These are phyloP conservation scores for Plectosphaerella plurivora DNA, from an alignment of 2,329 filamentous ascomycete species.

Conservation along the genomic window DNA sequence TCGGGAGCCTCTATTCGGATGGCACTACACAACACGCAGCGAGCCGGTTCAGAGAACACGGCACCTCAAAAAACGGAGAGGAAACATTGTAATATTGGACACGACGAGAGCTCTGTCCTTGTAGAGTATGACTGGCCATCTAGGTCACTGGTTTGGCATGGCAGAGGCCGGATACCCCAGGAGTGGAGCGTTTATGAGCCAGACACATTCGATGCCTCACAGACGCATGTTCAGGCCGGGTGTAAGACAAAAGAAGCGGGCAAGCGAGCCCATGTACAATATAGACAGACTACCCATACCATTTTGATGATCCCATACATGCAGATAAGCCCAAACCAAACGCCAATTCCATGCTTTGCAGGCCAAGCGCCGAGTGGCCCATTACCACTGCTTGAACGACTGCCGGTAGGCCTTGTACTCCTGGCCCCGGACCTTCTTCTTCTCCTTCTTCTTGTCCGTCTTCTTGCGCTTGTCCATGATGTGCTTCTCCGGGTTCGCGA, in stretches of 20 bases:
- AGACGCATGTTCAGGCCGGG: no score
- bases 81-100: no score
- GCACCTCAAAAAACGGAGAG: no score
- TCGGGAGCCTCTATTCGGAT: no score
- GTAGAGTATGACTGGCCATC: no score
- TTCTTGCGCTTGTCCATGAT: conserved; percentile 78
- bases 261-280: conserved; percentile 8
- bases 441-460: conserved; percentile 78
- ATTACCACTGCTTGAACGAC: conserved; percentile 54
- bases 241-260: conserved; percentile 7
- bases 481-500: conserved; percentile 74
- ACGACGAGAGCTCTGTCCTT: no score
- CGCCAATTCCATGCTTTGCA: conserved; percentile 10
- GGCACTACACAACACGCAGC: no score
- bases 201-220: no score
- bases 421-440: conserved; percentile 71
- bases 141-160: no score
- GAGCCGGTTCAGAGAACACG: no score
- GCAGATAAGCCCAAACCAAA: conserved; percentile 2
- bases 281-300: conserved; percentile 5
- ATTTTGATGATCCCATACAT: background rate
- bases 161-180: no score
- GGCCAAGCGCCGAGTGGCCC: background rate
- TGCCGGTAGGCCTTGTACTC: conserved; percentile 69
- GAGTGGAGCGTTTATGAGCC: no score